Evolutionary conservation across 805 yeast species (phyloP), one percentile per base, ranked within the genome.

Genomic region (Schwanniomyces yamadae): DNA sequence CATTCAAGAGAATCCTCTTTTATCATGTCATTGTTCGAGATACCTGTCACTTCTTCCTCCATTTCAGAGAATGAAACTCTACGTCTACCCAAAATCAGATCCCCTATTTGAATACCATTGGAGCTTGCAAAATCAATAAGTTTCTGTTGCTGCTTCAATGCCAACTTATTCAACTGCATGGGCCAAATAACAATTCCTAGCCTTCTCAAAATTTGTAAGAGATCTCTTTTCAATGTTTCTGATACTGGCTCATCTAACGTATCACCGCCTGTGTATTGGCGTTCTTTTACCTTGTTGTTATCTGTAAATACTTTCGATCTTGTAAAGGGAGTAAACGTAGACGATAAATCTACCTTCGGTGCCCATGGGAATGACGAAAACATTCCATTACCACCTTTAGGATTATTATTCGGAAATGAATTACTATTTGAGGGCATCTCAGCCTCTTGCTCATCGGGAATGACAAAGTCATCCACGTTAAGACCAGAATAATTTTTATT

Each of bases 201-300:
- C 19, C 73, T 44, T 23, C 52, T 55, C 23, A 57, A 65, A 16
- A 68, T 66, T 34, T 62, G 66, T 4, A 46, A 33, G 12, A 66
- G 39, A 41, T 68, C 74, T 36, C 73, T 48, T 20, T 52, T 50
- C 42, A 82, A 57, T 0, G 89, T 82, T 21, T 68, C 61, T 50
- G 65, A 53, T 6, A 82, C 82, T 0, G 88, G 85, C 57, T 82
- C 89, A 50, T 82, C 87, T 9, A 82, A 59, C 2, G 89, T 82
- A 50, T 82, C 84, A 19, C 85, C 84, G 2, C 88, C 88, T 14
- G 78, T 54, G 50, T 71, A 79, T 42, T 75, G 80, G 31, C 77
- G 62, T 50, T 77, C 82, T 29, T 53, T 48, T 25, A 65, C 49
- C 23, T 48, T 54, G 39, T 50, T 57, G 37, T 50, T 50, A 3